Evolutionary conservation across 805 yeast species (phyloP), one percentile per base, ranked within the genome.

Genomic region (Torulaspora franciscae): DNA sequence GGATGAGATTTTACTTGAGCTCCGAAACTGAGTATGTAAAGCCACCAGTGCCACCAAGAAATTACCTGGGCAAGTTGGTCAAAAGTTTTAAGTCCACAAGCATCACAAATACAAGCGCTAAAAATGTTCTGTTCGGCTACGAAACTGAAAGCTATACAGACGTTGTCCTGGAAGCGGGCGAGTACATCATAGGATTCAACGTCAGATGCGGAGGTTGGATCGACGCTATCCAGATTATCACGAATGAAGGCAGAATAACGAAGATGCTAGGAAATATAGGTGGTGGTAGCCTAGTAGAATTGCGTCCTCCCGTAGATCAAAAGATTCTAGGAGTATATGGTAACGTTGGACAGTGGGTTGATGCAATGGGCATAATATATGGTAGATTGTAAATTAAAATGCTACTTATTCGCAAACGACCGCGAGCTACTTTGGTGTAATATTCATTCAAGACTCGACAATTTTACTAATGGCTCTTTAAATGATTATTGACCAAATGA

Each of bases 121-220:
- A 40, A 15, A 53, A 58, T 47, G 51, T 56, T 1, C 50, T 66
- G 9, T 67, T 80, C 40, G 93, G 91, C 3, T 76, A 77, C 22
- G 67, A 70, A 44, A 81, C 75, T 5, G 52, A 53, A 7, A 70
- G 76, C 46, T 81, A 72, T 49, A 58, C 80, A 0, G 89, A 83
- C 47, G 75, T 83, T 46, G 61, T 58, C 1, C 55, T 89, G n/a
- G 67, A 68, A 3, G 62, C 61, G 0, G 85, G 80, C 37, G 96
- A 91, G 59, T 47, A 52, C 7, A 68, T 91, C 6, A 61, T 71
- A 3, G 83, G 82, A 22, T 68, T 90, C 43, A 71, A 74, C 34
- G 67, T 88, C 37, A 72, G 95, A 51, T 71, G 79, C 33, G 98
- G 98, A 8, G 80, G 73, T 1, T 93, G 98, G 97, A 71, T 93